Evolutionary conservation across 805 yeast species (phyloP), one percentile per base, ranked within the genome.

Genomic region (Scheffersomyces coipomensis): DNA sequence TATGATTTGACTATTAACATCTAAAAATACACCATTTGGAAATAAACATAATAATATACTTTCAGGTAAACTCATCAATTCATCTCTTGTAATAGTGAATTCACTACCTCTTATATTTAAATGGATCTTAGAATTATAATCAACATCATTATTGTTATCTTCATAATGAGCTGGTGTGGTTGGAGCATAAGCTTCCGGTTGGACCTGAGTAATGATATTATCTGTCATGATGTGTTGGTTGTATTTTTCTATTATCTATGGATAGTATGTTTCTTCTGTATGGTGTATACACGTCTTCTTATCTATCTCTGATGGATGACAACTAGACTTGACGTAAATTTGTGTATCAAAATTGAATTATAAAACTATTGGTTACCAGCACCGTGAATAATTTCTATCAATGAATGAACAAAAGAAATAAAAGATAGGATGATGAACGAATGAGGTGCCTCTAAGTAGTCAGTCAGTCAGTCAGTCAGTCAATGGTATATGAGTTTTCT

Each of bases 31-130:
- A 30, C 97, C 96, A 48, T 86, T 88, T 12, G 97, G 96, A 55
- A 88, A 87, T 17, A 93, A 66, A 52, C 97, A 87, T 39, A 90
- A 75, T 42, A 93, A 67, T 18, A 93, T 79, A 44, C 90, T 81
- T 58, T 93, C 99, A 1, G 99, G 99, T 23, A 93, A 68, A 37
- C 88, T 81, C 88, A 90, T 83, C 48, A 93, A 74, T 58, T 88
- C 96, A 51, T 88, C 95, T 45, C 97, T 74, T 4, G 95, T 81
- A 34, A 93, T 82, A 35, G 80, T 78, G 60, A 90, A 88, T 45
- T 73, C 66, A 13, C 64, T 64, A 15, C 95, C 96, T 35, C 96
- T 77, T 38, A 91, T 75, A 53, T 87, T 82, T 64, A 91, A 71
- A 54, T 79, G 82, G 39, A 91, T 86, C 44, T 80, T 75, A 5